Base-by-base conservation (phyloP, 2,329 filamentous ascomycete genomes). In the Talaromyces sp. region DNA sequence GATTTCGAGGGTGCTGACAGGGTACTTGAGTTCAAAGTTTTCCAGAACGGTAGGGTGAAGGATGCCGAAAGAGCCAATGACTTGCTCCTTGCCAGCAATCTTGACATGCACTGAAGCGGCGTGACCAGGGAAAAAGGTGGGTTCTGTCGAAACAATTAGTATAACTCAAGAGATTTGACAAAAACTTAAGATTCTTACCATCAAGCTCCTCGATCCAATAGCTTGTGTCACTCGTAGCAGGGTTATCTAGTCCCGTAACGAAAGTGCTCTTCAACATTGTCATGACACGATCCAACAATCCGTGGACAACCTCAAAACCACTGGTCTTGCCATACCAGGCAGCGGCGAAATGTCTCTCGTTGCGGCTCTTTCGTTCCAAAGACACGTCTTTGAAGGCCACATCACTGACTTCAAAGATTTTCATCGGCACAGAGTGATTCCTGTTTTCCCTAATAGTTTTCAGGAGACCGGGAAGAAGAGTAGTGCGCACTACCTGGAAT, bases 131-230 rank as follows among this genome's bases (percentile, higher is more conserved):
- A 99, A 93, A 82, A 96, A 99, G 48, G 92, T 97, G 1, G 89
- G 82, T 71, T 97, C 84, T 86, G 62, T 58, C 52, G 6, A 48
- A 26, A 27, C 19, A 38, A 54, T 56, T 43, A 46, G 54, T 12
- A 43, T 11, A 41, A 35, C 35, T 48, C 26, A 24, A 43, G 29
- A 11, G 27, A 9, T 27, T 14, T 14, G 11, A 48, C 17, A 27
- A 6, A 10, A 19, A 27, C 12, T 19, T 14, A 12, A 26, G 8
- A 48, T 7, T 50, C 55, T 57, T 74, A 86, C 84, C 91, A 68
- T 96, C 85, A 63, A 96, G 85, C 77, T 96, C 91, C 77, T 96
- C 88, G 68, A 97, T 94, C 89, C 91, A 97, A 80, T 99, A 99
- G 68, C 91, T 83, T 52, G 85, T 81, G 67, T 86, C 82, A 59